These are phyloP conservation scores for Triticum monococcum DNA, from an alignment of 176 grass and related monocot genomes.

Conservation along the genomic window DNA sequence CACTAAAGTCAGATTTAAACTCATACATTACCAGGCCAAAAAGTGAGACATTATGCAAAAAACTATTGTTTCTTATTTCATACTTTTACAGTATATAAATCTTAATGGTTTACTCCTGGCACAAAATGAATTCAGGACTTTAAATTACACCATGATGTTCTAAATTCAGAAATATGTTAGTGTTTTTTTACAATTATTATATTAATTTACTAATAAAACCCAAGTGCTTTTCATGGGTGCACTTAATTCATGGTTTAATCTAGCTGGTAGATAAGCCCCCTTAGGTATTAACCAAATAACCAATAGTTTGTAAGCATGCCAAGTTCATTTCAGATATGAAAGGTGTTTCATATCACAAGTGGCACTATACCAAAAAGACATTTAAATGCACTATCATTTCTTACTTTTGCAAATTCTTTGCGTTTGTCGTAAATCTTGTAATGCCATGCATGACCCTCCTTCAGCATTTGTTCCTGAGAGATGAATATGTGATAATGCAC, in stretches of 20 bases:
- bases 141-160: background rate
- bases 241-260: background rate
- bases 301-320: background rate
- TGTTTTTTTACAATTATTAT: background rate
- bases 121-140: background rate
- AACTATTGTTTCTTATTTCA: background rate
- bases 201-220: background rate
- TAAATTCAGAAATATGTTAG: background rate
- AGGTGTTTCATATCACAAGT: background rate
- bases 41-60: background rate
- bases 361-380: background rate
- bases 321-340: background rate
- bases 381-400: background rate
- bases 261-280: background rate
- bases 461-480: conserved; percentile 28
- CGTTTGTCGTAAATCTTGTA: conserved; percentile 25
- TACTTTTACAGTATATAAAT: background rate
- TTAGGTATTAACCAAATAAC: background rate
- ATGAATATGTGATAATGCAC: background rate
- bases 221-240: background rate
- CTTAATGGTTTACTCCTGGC: background rate
- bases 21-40: background rate
- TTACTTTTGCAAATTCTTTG: conserved; percentile 34
- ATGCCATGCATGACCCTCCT: conserved; percentile 29
- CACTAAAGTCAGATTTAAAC: background rate